Evolutionary conservation across 2,329 filamentous ascomycete species (phyloP), one percentile per base, ranked within the genome.

Genomic region (Epichloe glyceriae): DNA sequence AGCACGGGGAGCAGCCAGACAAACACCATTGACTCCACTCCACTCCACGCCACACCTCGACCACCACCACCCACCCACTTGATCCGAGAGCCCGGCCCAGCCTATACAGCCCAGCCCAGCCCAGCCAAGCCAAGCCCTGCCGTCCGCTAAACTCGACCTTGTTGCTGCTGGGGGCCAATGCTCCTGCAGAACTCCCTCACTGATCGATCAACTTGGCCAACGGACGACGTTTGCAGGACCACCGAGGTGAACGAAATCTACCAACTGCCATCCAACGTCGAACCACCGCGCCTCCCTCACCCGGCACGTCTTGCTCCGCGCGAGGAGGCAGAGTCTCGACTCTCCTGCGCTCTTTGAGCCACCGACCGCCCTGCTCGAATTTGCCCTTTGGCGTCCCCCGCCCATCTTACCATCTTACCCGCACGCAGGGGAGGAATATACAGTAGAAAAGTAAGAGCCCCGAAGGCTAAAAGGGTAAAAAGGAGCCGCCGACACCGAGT

Each of bases 201-300:
- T 26, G 22, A 2, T 26, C 47, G 22, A 2, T 26, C 47, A 26
- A 35, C 45, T 30, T 47, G 46, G 46, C 22, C 47, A 19, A 41
- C 48, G 41, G 17, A 35, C 48, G 15, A 46, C 42, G 41, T 46
- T 46, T 50, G 39, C 37, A 30, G 47, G 40, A 49, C 47, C 40
- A 37, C 34, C n/a, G n/a, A n/a, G 30, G 14, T 17, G 33, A 33
- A 15, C 11, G 22, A 30, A 33, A 20, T 19, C 14, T 19, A 5
- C 30, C 19, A 14, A 35, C 33, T n/a, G 10, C 39, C 40, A 19
- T 39, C 47, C 39, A 44, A 17, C 30, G 8, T 14, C 37, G 10
- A 12, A 43, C 34, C 48, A 33, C 42, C n/a, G 41, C 48, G 22
- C 42, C 42, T 33, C 35, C 34, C 35, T 40, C 22, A 41, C 46